A percentile compares a stretch with the other conserved stretches of the same genome.
Evolutionary conservation across 2,329 filamentous ascomycete species (phyloP).

Genomic region (Acephala macrosclerotiorum): DNA sequence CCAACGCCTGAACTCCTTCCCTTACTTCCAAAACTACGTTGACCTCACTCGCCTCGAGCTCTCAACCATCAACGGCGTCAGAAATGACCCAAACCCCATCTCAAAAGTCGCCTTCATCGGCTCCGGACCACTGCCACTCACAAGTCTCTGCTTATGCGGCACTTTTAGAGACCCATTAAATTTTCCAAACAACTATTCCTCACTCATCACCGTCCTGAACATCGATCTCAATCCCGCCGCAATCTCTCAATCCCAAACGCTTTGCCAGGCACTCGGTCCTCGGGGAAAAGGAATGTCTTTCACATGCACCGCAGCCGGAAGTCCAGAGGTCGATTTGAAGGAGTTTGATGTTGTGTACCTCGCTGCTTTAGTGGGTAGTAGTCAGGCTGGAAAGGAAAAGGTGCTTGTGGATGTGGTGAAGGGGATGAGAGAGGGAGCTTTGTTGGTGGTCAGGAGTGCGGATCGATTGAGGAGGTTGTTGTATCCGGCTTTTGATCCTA

Average conservation of each 20-base stretch:
- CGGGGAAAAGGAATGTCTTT: constrained; percentile 47
- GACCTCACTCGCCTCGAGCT: constrained; percentile 56
- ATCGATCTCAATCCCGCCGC: constrained; percentile 50
- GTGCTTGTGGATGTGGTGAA: constrained; percentile 48
- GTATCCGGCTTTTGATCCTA: constrained; percentile 55
- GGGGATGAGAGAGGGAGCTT: constrained; percentile 50
- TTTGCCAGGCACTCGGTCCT: constrained; percentile 46
- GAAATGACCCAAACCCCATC: constrained; percentile 29
- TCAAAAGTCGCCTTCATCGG: constrained; percentile 55
- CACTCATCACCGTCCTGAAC: constrained; percentile 45
- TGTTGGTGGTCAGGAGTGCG: constrained; percentile 56
- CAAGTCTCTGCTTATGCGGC: constrained; percentile 51
- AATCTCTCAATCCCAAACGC: constrained; percentile 41
- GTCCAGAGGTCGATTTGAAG: constrained; percentile 17
- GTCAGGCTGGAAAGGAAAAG: constrained; percentile 50
- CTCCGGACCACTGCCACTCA: constrained; percentile 57
- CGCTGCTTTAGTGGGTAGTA: constrained; percentile 56
- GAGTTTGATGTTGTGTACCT: constrained; percentile 56
- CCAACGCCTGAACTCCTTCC: constrained; percentile 49
- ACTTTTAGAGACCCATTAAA: constrained; percentile 40
- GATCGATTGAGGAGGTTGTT: constrained; percentile 52
- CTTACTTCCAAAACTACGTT: constrained; percentile 58
- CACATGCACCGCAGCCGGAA: constrained; percentile 45
- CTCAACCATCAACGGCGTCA: constrained; percentile 48
- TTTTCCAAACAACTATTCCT: constrained; percentile 8